Percentiles rank a stretch among this genome's conserved stretches.
These are phyloP conservation scores for Abortiporus biennis DNA, from an alignment of 1,284 basidiomycete species.

Conservation along the genomic window DNA sequence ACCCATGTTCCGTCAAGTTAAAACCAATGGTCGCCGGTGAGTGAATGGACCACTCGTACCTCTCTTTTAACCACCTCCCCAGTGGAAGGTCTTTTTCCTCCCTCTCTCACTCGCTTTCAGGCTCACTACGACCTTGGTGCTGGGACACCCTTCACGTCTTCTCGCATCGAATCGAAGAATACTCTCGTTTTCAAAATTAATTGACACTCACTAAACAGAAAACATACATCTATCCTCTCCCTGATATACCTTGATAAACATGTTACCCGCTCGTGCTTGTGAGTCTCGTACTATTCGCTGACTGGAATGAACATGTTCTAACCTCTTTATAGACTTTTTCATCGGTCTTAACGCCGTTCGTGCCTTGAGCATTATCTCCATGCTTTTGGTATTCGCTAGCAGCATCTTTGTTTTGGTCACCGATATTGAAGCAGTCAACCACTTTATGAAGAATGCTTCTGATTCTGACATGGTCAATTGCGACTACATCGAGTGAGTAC, in stretches of 20 bases:
- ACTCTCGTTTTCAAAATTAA: not conserved
- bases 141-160: slow-evolving; percentile 17
- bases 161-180: not conserved
- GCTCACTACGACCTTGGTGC: slow-evolving; percentile 12
- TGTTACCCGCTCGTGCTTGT: slow-evolving; percentile 32
- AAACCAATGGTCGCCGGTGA: not conserved
- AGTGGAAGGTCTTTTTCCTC: not conserved
- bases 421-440: slow-evolving; percentile 74
- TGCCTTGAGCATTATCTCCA: slow-evolving; percentile 70
- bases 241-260: not conserved
- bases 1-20: too few relatives aligned
- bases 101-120: slow-evolving; percentile 5
- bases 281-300: slow-evolving; percentile 15
- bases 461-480: slow-evolving; percentile 43
- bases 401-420: slow-evolving; percentile 77
- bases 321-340: slow-evolving; percentile 50
- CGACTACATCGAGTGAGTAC: slow-evolving; percentile 71
- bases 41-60: not conserved
- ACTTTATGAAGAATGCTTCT: slow-evolving; percentile 39
- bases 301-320: not conserved
- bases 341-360: slow-evolving; percentile 78
- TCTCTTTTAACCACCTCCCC: not conserved
- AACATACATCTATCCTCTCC: not conserved
- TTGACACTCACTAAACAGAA: not conserved
- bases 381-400: slow-evolving; percentile 75